Conservation (phyloP, 192 early-diverging fungal species). For the Umbelopsis isabellina region DNA sequence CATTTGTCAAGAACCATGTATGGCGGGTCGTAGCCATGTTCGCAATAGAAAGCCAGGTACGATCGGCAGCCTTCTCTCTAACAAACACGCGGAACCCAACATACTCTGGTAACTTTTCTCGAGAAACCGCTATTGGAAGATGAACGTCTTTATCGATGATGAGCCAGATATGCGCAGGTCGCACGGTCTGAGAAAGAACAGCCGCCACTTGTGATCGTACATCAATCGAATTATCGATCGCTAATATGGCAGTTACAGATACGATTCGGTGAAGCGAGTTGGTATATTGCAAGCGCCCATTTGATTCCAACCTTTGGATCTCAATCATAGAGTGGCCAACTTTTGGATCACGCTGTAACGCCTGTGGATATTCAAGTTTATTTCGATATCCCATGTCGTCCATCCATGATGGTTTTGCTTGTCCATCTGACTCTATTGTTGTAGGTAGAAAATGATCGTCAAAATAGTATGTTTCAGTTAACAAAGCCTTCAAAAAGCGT, state of each 20-base stretch:
- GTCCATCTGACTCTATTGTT: background rate
- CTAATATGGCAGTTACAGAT: constrained; percentile 15
- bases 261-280: background rate
- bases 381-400: constrained; percentile 1
- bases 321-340: background rate
- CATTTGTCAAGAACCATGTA: constrained; percentile 48
- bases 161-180: constrained; percentile 9
- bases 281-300: background rate
- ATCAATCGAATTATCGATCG: background rate
- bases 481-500: too few relatives aligned
- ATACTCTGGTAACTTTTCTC: background rate
- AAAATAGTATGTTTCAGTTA: background rate
- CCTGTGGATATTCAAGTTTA: constrained; percentile 13
- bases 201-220: background rate
- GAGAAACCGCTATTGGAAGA: constrained; percentile 4
- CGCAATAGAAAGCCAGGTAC: constrained; percentile 22
- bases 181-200: constrained; percentile 21
- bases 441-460: background rate
- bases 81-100: background rate
- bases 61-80: background rate
- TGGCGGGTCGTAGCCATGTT: constrained; percentile 40
- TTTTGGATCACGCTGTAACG: background rate
- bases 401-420: background rate
- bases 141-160: constrained; percentile 2
- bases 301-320: background rate